Conservation (phyloP, 176 grass and related monocot genomes). For the Oryza brachyantha region DNA sequence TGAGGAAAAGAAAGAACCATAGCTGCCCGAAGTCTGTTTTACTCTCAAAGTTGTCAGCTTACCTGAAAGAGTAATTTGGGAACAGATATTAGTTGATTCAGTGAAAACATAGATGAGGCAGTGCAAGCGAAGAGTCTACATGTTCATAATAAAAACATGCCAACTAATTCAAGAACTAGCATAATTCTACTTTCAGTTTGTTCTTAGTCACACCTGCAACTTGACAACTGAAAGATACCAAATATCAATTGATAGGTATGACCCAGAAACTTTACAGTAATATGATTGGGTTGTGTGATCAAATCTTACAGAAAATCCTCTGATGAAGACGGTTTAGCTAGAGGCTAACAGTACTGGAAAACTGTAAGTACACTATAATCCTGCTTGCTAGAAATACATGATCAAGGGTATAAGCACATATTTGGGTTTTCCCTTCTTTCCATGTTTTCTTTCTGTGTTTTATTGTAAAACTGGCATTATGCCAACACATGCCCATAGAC, state of each 20-base stretch:
- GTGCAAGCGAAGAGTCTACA: not conserved
- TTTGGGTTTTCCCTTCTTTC: not conserved
- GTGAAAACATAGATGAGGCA: conserved; percentile 8
- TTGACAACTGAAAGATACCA: not conserved
- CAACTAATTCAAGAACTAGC: not conserved
- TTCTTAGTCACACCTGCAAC: not conserved
- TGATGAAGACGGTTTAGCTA: not conserved
- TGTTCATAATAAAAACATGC: not conserved
- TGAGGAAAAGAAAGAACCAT: conserved; percentile 54
- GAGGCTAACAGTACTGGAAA: not conserved
- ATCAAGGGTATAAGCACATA: not conserved
- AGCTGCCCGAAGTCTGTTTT: conserved; percentile 71
- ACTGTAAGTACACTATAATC: not conserved
- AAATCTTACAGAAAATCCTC: conserved; percentile 10
- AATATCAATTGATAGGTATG: not conserved
- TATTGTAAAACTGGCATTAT: not conserved
- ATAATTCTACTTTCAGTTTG: not conserved
- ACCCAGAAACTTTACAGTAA: conserved; percentile 1
- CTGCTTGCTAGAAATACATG: not conserved
- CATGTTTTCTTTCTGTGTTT: not conserved
- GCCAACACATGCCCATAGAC: not conserved
- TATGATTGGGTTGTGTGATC: not conserved
- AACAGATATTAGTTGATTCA: conserved; percentile 18
- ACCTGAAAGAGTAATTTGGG: conserved; percentile 54
- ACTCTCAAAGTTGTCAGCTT: conserved; percentile 78